A percentile compares a stretch with the other conserved stretches of the same genome.
Conservation (phyloP, 352 stramenopile species). For the Globisporangium uncinulatum region DNA sequence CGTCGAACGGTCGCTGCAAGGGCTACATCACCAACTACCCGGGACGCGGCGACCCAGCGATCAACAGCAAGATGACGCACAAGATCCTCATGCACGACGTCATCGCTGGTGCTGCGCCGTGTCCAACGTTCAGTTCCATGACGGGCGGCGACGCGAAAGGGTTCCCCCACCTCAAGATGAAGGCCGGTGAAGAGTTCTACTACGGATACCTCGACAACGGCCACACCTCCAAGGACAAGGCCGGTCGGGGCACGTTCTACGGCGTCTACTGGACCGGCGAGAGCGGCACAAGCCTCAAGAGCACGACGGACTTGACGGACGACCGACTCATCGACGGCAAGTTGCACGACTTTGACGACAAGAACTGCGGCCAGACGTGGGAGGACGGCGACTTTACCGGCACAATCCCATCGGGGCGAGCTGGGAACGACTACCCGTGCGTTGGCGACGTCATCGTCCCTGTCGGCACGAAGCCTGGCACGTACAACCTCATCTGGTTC, state of each 20-base stretch:
- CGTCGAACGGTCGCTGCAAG: constrained; percentile 62
- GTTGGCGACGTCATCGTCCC: constrained; percentile 25
- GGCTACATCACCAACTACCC: constrained; percentile 60
- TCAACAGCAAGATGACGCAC: constrained; percentile 30
- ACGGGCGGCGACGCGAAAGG: constrained; percentile 30
- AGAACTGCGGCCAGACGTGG: constrained; percentile 53
- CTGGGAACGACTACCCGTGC: constrained; percentile 42
- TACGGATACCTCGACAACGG: constrained; percentile 32
- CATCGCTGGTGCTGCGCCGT: constrained; percentile 21
- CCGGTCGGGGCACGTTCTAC: constrained; percentile 45
- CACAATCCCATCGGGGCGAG: constrained; percentile 20
- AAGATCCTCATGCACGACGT: constrained; percentile 55
- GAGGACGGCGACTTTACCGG: constrained; percentile 29
- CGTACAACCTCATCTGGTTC: constrained; percentile 70
- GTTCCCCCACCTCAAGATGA: constrained; percentile 37
- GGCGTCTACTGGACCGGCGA: constrained; percentile 63
- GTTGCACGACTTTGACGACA: constrained; percentile 46
- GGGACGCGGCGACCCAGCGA: constrained; percentile 31
- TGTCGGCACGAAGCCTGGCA: constrained; percentile 28
- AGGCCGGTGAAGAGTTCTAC: constrained; percentile 37
- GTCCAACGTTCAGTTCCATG: constrained; percentile 15
- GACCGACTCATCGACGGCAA: constrained; percentile 43
- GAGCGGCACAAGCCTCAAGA: constrained; percentile 23
- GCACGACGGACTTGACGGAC: constrained; percentile 41
- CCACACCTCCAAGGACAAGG: constrained; percentile 66